Evolutionary conservation across 176 grass and related monocot genomes (phyloP).

Genomic region (Ananas comosus): DNA sequence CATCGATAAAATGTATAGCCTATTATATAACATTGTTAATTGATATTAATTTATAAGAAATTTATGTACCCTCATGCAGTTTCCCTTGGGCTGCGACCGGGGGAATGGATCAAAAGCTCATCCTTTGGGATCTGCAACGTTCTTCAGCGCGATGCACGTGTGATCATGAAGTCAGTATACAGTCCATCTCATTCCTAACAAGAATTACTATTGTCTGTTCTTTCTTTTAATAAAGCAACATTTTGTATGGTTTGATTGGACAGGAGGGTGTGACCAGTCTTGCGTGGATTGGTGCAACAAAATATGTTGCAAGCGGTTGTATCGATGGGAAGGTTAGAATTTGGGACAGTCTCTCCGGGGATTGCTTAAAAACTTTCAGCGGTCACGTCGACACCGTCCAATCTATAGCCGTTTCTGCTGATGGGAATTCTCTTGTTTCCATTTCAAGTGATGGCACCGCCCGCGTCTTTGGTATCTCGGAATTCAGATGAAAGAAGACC

Average conservation of each 20-base stretch:
- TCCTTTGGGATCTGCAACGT: constrained; percentile 64
- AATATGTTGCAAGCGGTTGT: constrained; percentile 62
- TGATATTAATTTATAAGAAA: background rate
- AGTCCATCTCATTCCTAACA: background rate
- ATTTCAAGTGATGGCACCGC: constrained; percentile 52
- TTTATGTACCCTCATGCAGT: constrained; percentile 18
- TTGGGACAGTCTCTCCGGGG: constrained; percentile 78
- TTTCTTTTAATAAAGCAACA: background rate
- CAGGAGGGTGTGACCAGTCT: constrained; percentile 64
- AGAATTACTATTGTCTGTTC: background rate
- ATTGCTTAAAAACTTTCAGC: constrained; percentile 29
- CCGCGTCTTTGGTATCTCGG: constrained; percentile 37
- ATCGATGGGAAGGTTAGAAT: constrained; percentile 66
- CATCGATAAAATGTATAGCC: too few species aligned
- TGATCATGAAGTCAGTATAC: constrained; percentile 48
- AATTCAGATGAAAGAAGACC: constrained; percentile 22
- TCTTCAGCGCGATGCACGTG: constrained; percentile 52
- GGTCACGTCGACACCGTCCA: constrained; percentile 57
- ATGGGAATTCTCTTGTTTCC: constrained; percentile 43
- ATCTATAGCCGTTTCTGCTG: constrained; percentile 31
- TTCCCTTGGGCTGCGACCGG: constrained; percentile 59
- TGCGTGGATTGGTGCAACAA: constrained; percentile 58
- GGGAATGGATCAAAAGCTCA: constrained; percentile 70
- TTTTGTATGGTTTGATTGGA: constrained; percentile 1
- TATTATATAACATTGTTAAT: background rate